Conservation (phyloP, 768 basidiomycete genomes). For the Lentinus tigrinus region DNA sequence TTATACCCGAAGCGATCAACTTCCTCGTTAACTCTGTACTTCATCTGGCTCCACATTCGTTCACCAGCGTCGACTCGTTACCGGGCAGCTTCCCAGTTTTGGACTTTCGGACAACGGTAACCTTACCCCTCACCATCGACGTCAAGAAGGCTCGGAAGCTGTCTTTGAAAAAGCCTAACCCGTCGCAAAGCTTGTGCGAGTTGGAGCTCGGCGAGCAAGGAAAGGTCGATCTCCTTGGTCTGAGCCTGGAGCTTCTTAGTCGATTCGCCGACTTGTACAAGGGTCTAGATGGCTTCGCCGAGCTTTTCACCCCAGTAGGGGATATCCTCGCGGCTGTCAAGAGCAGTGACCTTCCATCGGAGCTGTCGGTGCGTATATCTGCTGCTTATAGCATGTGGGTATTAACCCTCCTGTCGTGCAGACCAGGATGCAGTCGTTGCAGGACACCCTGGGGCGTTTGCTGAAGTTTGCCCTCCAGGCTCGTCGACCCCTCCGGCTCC, state of each 20-base stretch:
- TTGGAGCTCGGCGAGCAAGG: conserved; percentile 45
- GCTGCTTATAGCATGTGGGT: neutral
- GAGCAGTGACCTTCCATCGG: conserved; percentile 42
- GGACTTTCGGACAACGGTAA: conserved; percentile 58
- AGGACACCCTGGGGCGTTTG: conserved; percentile 55
- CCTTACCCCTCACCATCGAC: conserved; percentile 39
- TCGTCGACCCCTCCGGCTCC: conserved; percentile 78
- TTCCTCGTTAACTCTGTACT: conserved; percentile 73
- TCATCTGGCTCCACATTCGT: conserved; percentile 68
- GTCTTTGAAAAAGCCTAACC: conserved; percentile 43
- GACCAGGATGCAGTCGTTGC: conserved; percentile 45
- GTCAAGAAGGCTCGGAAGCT: conserved; percentile 41
- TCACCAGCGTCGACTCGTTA: conserved; percentile 42
- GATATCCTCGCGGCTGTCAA: conserved; percentile 57
- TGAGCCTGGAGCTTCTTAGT: conserved; percentile 61
- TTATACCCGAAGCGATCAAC: conserved; percentile 87
- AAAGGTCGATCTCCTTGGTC: conserved; percentile 69
- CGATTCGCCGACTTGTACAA: conserved; percentile 77
- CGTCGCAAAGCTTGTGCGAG: conserved; percentile 41
- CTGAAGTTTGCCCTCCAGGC: conserved; percentile 71
- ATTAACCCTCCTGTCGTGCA: conserved; percentile 27
- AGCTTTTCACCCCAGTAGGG: conserved; percentile 72
- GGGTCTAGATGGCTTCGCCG: conserved; percentile 77
- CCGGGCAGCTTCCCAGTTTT: conserved; percentile 74
- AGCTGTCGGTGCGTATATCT: conserved; percentile 51